These are phyloP conservation scores for Imleria badia DNA, from an alignment of 768 basidiomycete genomes.

Conservation along the genomic window DNA sequence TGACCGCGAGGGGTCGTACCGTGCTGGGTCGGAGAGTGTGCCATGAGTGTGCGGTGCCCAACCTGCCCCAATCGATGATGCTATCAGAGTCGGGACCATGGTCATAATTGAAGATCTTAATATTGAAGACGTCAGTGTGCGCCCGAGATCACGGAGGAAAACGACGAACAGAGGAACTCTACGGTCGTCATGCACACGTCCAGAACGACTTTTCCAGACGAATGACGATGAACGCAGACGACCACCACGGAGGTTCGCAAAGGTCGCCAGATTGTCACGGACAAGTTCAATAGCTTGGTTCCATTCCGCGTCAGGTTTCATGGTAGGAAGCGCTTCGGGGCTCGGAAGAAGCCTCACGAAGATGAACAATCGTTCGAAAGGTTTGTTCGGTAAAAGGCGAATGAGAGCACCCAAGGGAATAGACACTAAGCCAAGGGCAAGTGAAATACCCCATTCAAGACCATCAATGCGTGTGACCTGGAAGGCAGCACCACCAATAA, in stretches of 20 bases:
- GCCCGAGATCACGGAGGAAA: slow-evolving; percentile 9
- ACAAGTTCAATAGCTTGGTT: slow-evolving; percentile 78
- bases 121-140: slow-evolving; percentile 26
- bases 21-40: slow-evolving; percentile 71
- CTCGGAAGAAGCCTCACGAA: slow-evolving; percentile 59
- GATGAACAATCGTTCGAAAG: slow-evolving; percentile 66
- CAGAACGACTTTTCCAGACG: slow-evolving; percentile 74
- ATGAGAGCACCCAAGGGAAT: slow-evolving; percentile 85
- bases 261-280: slow-evolving; percentile 83
- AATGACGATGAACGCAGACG: slow-evolving; percentile 83
- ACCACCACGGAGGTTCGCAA: slow-evolving; percentile 84
- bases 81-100: slow-evolving; percentile 74
- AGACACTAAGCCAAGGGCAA: slow-evolving; percentile 83
- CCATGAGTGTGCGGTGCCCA: slow-evolving; percentile 57
- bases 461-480: slow-evolving; percentile 77
- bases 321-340: slow-evolving; percentile 60
- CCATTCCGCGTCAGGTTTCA: slow-evolving; percentile 63
- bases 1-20: slow-evolving; percentile 74
- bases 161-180: slow-evolving; percentile 47
- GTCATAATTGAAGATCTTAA: slow-evolving; percentile 67
- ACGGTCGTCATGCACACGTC: slow-evolving; percentile 51
- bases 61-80: slow-evolving; percentile 69
- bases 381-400: slow-evolving; percentile 76
- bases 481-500: slow-evolving; percentile 90
- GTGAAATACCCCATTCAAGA: slow-evolving; percentile 90